Base-by-base conservation (phyloP, 2,329 filamentous ascomycete genomes). In the Colletotrichum coccodes region DNA sequence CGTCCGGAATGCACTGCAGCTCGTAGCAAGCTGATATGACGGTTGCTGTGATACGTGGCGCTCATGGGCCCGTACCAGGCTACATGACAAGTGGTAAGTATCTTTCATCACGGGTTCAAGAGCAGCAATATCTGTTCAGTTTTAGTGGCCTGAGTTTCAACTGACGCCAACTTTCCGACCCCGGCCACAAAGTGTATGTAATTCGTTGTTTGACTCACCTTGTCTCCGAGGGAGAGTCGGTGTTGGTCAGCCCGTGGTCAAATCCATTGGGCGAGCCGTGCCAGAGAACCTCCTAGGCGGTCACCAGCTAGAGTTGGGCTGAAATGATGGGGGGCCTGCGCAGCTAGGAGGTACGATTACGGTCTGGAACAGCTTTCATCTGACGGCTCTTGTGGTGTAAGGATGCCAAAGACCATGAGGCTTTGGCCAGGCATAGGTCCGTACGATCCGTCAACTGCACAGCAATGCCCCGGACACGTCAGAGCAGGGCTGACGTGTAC, bases 61-160 rank as follows among this genome's bases (percentile, higher is more conserved):
- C 21, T 30, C 30, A 46, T 46, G 30, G 53, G 36, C 23, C 53
- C 38, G 32, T 38, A 26, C 12, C 7, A 46, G 32, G 32, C 28
- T 16, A 53, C 32, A 32, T 30, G 36, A 36, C 38, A 38, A 26
- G 32, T 53, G 50, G 44, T 40, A 42, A 32, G 26, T 47, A 46
- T n/a, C 60, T 65, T 68, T 60, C 65, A 68, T 61, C 65, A 61
- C 65, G 65, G 61, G 28, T 68, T 60, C 34, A 30, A 42, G 47
- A 32, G 32, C 50, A 36, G 16, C 18, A 36, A 11, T n/a, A 56
- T 49, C 28, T 28, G 21, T n/a, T 56, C 61, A 23, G 49, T 34
- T 54, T 47, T 34, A 59, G 47, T 30, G 36, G 54, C 2, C 46
- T 57, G 34, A 50, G 50, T 38, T 23, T 52, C 54, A 50, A 46